Percentiles rank a stretch among this genome's conserved stretches.
Evolutionary conservation across 768 basidiomycete genomes (phyloP).

Genomic region (Hygrocybe punicea): DNA sequence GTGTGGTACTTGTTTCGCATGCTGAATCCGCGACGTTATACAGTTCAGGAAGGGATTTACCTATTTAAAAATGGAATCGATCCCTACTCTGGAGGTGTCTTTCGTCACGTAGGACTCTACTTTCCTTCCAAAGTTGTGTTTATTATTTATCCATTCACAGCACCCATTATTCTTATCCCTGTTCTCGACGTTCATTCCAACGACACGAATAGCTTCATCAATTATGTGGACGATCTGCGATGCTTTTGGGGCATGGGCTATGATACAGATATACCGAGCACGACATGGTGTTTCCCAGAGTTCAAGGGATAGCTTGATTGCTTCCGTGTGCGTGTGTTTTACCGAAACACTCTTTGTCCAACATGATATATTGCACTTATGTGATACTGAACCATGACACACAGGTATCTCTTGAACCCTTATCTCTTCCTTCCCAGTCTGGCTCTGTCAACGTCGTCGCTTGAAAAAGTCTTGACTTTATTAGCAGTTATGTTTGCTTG

Average conservation of each 20-base stretch:
- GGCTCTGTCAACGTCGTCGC: conserved; percentile 74
- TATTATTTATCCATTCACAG: conserved; percentile 37
- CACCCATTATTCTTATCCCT: conserved; percentile 76
- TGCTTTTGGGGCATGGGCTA: conserved; percentile 59
- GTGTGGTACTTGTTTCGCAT: not conserved
- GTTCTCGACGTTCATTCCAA: conserved; percentile 69
- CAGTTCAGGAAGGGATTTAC: conserved; percentile 89
- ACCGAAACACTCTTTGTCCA: not conserved
- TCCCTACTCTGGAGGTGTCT: conserved; percentile 83
- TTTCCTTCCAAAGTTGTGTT: not conserved
- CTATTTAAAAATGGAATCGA: conserved; percentile 73
- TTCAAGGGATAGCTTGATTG: conserved; percentile 58
- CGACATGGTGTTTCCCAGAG: conserved; percentile 51
- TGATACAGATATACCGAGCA: conserved; percentile 65
- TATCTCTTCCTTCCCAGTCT: conserved; percentile 78
- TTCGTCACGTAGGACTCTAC: conserved; percentile 67
- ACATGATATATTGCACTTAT: not conserved
- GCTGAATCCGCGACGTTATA: conserved; percentile 9
- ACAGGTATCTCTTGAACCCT: conserved; percentile 86
- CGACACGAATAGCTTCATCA: conserved; percentile 45
- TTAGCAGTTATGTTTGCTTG: conserved; percentile 67
- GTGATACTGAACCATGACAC: not conserved
- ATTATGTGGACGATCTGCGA: conserved; percentile 72
- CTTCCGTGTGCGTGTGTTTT: conserved; percentile 53
- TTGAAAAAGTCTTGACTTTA: conserved; percentile 75